These are phyloP conservation scores for Penicillium sp. DNA, from an alignment of 2,329 filamentous ascomycete genomes.

Conservation along the genomic window DNA sequence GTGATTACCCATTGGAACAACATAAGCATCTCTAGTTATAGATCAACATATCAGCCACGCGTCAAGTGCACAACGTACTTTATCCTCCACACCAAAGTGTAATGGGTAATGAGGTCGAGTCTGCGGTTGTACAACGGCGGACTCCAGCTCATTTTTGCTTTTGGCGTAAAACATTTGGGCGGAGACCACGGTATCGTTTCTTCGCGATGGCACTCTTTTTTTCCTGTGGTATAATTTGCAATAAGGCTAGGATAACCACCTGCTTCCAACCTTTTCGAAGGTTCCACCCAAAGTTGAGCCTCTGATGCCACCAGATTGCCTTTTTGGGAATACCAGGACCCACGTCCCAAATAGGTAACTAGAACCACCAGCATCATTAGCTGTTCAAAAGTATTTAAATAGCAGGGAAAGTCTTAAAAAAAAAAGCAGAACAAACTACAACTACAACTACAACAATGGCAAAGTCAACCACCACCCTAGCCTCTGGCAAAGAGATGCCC, in stretches of 20 bases:
- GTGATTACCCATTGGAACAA: background rate
- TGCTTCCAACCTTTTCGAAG: too few species aligned
- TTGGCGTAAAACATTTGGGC: background rate
- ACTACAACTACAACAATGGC: too few species aligned
- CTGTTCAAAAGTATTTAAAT: background rate
- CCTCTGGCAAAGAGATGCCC: slow-evolving; percentile 17
- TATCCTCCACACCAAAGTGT: background rate
- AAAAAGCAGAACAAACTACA: too few species aligned
- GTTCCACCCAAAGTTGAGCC: too few species aligned
- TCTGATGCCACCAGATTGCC: background rate
- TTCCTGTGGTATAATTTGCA: too few species aligned
- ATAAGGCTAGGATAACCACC: too few species aligned
- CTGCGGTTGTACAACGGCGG: background rate
- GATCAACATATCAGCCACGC: background rate
- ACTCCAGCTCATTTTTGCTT: background rate
- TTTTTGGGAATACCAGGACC: background rate
- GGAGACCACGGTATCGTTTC: background rate
- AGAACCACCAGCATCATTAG: background rate
- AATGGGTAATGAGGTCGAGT: background rate
- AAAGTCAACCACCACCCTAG: background rate
- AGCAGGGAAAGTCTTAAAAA: too few species aligned
- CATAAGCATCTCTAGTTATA: background rate
- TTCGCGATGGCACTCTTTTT: background rate
- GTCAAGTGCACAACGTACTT: background rate
- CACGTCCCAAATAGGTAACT: background rate